Conservation (phyloP, 2,329 filamentous ascomycete genomes). For the Escovopsis weberi region DNA sequence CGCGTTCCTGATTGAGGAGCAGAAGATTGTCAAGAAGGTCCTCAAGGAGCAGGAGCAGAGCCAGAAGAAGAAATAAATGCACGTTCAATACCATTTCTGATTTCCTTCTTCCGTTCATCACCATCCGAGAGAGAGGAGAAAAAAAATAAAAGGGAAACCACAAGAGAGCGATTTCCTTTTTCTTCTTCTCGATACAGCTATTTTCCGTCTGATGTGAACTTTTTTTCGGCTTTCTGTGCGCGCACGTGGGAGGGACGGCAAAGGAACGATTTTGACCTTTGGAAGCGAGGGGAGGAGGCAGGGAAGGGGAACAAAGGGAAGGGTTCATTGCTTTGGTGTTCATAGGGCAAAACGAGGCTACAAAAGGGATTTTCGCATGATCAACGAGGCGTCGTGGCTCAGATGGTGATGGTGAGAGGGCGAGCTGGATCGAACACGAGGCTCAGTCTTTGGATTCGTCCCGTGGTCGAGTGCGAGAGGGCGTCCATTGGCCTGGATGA, state of each 20-base stretch:
- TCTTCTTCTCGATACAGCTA: constrained; percentile 11
- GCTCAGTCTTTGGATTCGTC: no score
- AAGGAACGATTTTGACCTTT: constrained; percentile 10
- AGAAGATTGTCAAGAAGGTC: constrained; percentile 99
- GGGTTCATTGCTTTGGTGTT: constrained; percentile 41
- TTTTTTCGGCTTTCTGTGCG: constrained; percentile 18
- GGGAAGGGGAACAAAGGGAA: constrained; percentile 10
- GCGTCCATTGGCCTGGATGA: no score
- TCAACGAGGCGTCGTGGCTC: constrained; percentile 21
- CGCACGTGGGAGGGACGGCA: constrained; percentile 11
- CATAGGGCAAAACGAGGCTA: constrained; percentile 33
- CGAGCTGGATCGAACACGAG: no score
- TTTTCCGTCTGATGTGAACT: constrained; percentile 9
- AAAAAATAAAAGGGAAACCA: not conserved
- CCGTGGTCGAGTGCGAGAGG: no score
- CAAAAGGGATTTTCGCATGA: constrained; percentile 20
- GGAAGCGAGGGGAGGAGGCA: constrained; percentile 14
- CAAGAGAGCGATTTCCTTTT: not conserved
- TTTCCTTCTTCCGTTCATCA: not conserved
- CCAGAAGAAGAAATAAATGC: constrained; percentile 53
- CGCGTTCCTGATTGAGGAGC: constrained; percentile 99
- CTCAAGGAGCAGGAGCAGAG: constrained; percentile 89
- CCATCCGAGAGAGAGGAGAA: not conserved
- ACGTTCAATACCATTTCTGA: not conserved
- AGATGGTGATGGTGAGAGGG: constrained; percentile 13